Base-by-base conservation (phyloP, 2,329 filamentous ascomycete genomes). In the Ophiosphaerella narmari region DNA sequence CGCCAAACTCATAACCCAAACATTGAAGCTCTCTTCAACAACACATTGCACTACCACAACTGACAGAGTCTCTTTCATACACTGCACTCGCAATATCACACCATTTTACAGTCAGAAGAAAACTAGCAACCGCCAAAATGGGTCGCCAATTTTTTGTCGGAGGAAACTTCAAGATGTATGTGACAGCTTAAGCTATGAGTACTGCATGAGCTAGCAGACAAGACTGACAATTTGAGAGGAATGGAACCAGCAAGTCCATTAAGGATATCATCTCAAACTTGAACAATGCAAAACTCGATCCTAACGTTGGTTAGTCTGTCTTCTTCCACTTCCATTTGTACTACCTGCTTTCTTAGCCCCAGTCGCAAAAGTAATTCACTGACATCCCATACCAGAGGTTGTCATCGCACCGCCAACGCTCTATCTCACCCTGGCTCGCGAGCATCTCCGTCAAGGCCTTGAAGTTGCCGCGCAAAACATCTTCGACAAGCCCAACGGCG, bases 81-180 rank as follows among this genome's bases (percentile, higher is more conserved):
- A 29, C 11, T 11, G 26, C 26, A 29, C 6, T 29, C 26, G 26
- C 26, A 29, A 29, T 29, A 7, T 11, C 11, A 8, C 26, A 29
- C 4, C 26, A 29, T 6, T 29, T 29, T 39, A 48, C 11, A 8
- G 7, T 7, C 7, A 29, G 11, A 7, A 29, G 26, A 29, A 29
- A 29, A 29, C 6, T 29, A 29, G 7, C 26, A 29, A 4, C 59
- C 56, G 74, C 79, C 84, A 90, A 72, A 71, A 96, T 96, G 91
- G 84, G 87, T 84, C 91, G 91, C 82, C 89, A 91, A 82, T 96
- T 96, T 84, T 96, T 96, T 77, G 90, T 96, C 77, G 92, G 92
- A 78, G 92, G 92, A 75, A 99, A 99, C 88, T 97, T 97, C 83
- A 97, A 99, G 85, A 97, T 97, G 92, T 96, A 80, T 18, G 67